Conservation (phyloP, 768 basidiomycete species). For the Boletus subparvulus region DNA sequence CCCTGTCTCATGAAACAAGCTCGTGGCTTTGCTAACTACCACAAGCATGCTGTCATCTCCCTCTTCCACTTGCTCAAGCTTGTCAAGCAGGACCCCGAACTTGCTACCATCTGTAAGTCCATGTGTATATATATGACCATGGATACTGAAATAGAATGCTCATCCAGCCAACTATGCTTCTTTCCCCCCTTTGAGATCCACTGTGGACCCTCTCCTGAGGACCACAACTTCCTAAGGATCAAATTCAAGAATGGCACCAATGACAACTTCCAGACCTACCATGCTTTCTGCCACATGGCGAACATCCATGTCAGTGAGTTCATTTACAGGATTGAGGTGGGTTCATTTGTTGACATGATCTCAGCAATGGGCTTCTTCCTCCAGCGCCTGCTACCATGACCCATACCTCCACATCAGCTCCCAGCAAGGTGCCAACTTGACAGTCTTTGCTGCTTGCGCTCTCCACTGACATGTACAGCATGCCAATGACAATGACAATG, state of each 20-base stretch:
- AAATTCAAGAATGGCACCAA: conserved; percentile 74
- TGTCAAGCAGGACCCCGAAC: conserved; percentile 53
- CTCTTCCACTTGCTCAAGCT: conserved; percentile 79
- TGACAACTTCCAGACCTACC: conserved; percentile 60
- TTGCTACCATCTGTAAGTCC: conserved; percentile 63
- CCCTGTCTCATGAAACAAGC: conserved; percentile 74
- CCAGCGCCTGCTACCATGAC: too few species aligned
- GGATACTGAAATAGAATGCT: conserved; percentile 12
- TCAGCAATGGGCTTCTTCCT: too few species aligned
- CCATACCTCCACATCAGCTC: too few species aligned
- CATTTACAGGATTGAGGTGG: too few species aligned
- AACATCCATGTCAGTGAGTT: too few species aligned
- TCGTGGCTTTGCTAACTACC: conserved; percentile 72
- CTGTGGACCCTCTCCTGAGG: conserved; percentile 69
- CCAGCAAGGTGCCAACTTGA: too few species aligned
- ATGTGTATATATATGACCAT: not conserved
- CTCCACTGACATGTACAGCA: too few species aligned
- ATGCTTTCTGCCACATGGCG: too few species aligned
- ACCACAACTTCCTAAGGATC: conserved; percentile 80
- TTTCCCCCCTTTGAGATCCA: conserved; percentile 75
- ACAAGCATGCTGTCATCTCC: conserved; percentile 76
- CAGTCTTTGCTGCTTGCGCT: too few species aligned
- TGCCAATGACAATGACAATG: too few species aligned
- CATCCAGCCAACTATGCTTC: conserved; percentile 66
- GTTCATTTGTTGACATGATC: too few species aligned